Evolutionary conservation across 805 yeast species (phyloP).

Genomic region (Metschnikowia aberdeeniae): DNA sequence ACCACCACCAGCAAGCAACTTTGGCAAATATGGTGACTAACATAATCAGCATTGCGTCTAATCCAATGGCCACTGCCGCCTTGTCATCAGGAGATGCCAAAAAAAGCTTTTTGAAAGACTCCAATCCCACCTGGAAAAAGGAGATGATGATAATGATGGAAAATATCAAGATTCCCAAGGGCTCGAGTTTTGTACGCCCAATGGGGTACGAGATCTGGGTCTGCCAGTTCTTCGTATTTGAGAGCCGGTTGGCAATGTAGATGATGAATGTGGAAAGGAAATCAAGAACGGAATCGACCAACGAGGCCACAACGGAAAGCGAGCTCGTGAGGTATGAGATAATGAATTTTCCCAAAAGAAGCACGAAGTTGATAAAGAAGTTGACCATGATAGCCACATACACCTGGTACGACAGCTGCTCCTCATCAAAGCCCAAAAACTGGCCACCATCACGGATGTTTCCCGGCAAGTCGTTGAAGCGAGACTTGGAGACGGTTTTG

Average conservation of each 20-base stretch:
- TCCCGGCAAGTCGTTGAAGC: constrained; percentile 52
- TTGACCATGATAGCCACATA: constrained; percentile 61
- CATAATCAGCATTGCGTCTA: constrained; percentile 58
- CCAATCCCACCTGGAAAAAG: constrained; percentile 67
- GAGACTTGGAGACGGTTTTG: constrained; percentile 19
- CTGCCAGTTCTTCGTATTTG: constrained; percentile 44
- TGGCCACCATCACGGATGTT: constrained; percentile 56
- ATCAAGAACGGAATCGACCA: constrained; percentile 73
- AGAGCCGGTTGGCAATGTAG: constrained; percentile 52
- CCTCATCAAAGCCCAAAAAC: constrained; percentile 46
- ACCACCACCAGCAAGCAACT: constrained; percentile 59
- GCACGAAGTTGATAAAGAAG: constrained; percentile 53
- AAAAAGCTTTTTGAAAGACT: constrained; percentile 50
- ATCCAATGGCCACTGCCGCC: constrained; percentile 44
- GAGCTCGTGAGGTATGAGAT: constrained; percentile 66
- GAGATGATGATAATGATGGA: constrained; percentile 68
- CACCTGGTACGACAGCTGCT: constrained; percentile 42
- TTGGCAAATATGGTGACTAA: constrained; percentile 56
- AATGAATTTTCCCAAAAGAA: constrained; percentile 55
- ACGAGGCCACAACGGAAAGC: constrained; percentile 71
- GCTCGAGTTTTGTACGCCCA: constrained; percentile 70
- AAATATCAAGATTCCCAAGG: constrained; percentile 72
- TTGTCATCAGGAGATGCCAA: constrained; percentile 26
- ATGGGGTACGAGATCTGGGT: constrained; percentile 54
- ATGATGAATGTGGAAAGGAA: constrained; percentile 72